Evolutionary conservation across 805 yeast species (phyloP).

Genomic region (Candida nitratophila): DNA sequence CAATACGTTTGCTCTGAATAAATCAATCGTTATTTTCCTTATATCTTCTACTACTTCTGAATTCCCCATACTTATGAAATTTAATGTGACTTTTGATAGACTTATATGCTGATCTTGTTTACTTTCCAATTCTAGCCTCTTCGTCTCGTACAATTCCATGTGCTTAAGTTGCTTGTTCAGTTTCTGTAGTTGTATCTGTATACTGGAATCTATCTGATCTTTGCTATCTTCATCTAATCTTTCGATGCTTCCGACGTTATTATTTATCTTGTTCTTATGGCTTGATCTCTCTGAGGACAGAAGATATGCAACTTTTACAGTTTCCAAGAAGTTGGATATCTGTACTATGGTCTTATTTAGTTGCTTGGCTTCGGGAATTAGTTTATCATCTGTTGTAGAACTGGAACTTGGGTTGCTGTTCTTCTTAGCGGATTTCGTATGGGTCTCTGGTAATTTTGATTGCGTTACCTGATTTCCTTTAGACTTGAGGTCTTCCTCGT

Average conservation of each 20-base stretch:
- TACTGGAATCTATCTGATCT: constrained; percentile 49
- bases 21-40: constrained; percentile 30
- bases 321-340: constrained; percentile 26
- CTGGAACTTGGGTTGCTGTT: too few relatives aligned
- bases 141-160: constrained; percentile 44
- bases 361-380: constrained; percentile 32
- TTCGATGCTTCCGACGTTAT: constrained; percentile 18
- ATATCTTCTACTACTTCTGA: constrained; percentile 29
- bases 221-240: constrained; percentile 30
- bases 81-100: constrained; percentile 13
- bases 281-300: constrained; percentile 15
- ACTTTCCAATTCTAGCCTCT: constrained; percentile 26
- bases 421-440: neutral
- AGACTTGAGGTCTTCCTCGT: constrained; percentile 22
- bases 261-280: constrained; percentile 12
- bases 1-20: constrained; percentile 43
- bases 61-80: constrained; percentile 26
- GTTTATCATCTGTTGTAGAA: constrained; percentile 25
- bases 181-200: constrained; percentile 43
- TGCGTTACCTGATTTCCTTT: neutral
- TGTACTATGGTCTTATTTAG: constrained; percentile 27
- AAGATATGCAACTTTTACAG: constrained; percentile 29
- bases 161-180: constrained; percentile 43
- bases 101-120: constrained; percentile 12
- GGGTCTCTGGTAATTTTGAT: too few relatives aligned